These are phyloP conservation scores for Eimeria nieschulzi DNA, from an alignment of 169 alveolate genomes.

Conservation along the genomic window DNA sequence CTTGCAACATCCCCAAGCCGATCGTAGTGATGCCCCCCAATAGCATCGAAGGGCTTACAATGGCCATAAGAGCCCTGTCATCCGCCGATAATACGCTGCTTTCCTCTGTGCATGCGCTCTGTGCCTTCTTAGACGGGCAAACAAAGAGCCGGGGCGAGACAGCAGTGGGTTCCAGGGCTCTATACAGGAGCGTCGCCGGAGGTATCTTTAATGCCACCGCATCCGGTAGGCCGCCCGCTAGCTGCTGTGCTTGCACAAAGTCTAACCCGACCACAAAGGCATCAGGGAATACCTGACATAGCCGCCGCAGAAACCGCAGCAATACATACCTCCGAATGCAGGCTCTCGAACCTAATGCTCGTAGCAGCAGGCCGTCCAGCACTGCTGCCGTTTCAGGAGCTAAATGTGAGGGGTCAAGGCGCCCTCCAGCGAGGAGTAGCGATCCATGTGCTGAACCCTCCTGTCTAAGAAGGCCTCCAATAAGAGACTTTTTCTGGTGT, in stretches of 20 bases:
- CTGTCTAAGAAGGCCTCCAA: slow-evolving; percentile 19
- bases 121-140: slow-evolving; percentile 48
- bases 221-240: slow-evolving; percentile 61
- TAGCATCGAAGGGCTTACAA: slow-evolving; percentile 53
- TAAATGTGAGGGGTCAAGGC: slow-evolving; percentile 25
- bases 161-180: slow-evolving; percentile 34
- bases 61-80: slow-evolving; percentile 52
- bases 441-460: slow-evolving; percentile 10
- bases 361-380: slow-evolving; percentile 40
- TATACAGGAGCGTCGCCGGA: slow-evolving; percentile 49
- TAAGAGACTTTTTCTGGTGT: neutral
- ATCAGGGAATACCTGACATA: slow-evolving; percentile 44
- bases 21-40: slow-evolving; percentile 51
- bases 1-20: slow-evolving; percentile 18
- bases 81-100: neutral
- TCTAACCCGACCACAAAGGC: slow-evolving; percentile 56
- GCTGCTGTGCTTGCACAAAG: slow-evolving; percentile 66
- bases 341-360: slow-evolving; percentile 58
- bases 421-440: neutral
- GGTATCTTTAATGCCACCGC: slow-evolving; percentile 40
- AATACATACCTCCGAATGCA: slow-evolving; percentile 48
- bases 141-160: slow-evolving; percentile 38
- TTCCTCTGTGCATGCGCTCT: slow-evolving; percentile 14
- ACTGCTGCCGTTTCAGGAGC: slow-evolving; percentile 54
- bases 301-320: slow-evolving; percentile 44